Evolutionary conservation across 2,329 filamentous ascomycete species (phyloP).

Genomic region (Chrysoporthe cubensis): DNA sequence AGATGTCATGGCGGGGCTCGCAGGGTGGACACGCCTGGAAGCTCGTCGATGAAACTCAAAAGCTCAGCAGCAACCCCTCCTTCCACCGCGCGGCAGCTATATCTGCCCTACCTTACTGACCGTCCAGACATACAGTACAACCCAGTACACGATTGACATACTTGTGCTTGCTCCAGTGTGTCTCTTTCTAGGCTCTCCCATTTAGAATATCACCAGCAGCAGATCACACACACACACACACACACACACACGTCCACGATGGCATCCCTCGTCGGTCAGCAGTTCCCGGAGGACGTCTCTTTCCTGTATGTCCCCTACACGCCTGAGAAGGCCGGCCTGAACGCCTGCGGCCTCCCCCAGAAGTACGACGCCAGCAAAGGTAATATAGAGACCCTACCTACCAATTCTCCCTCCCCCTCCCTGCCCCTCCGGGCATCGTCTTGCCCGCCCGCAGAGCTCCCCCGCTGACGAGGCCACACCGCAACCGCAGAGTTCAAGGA

Average conservation of each 20-base stretch:
- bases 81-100: too few species aligned
- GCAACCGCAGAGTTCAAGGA: constrained; percentile 53
- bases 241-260: constrained; percentile 44
- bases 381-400: constrained; percentile 35
- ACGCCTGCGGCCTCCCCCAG: constrained; percentile 76
- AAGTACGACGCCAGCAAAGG: constrained; percentile 79
- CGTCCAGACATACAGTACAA: neutral
- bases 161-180: neutral
- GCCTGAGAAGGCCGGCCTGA: constrained; percentile 69
- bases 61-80: neutral
- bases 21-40: neutral
- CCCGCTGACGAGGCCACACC: constrained; percentile 10
- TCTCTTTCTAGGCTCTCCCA: neutral
- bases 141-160: neutral
- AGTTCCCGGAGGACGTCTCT: constrained; percentile 77
- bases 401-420: neutral
- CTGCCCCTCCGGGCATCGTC: neutral
- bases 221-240: neutral
- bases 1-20: constrained; percentile 4
- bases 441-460: neutral
- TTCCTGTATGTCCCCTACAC: constrained; percentile 86
- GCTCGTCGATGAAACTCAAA: constrained; percentile 12
- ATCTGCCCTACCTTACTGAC: neutral
- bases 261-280: constrained; percentile 64
- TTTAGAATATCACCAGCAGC: too few species aligned